Evolutionary conservation across 2,329 filamentous ascomycete species (phyloP).

Genomic region (Simplicillium aogashimaense): DNA sequence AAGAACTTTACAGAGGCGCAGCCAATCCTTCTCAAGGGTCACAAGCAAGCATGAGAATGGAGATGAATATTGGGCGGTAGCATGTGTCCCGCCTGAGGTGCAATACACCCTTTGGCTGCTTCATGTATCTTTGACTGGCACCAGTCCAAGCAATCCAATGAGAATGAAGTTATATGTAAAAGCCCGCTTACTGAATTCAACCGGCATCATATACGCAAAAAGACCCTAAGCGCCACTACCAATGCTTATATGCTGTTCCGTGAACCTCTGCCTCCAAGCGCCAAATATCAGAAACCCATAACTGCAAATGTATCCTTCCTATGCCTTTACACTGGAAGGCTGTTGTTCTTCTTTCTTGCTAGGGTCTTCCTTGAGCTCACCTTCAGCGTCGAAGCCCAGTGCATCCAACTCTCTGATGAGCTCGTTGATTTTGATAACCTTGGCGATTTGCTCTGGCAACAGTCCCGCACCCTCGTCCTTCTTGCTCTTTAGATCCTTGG

Average conservation of each 20-base stretch:
- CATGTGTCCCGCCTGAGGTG: too few relatives aligned
- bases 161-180: too few relatives aligned
- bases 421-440: slow-evolving; percentile 95
- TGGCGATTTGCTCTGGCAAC: slow-evolving; percentile 90
- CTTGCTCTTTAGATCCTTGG: slow-evolving; percentile 80
- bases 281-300: too few relatives aligned
- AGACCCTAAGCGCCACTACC: too few relatives aligned
- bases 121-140: too few relatives aligned
- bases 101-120: too few relatives aligned
- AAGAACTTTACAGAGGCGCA: slow-evolving; percentile 5
- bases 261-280: neutral
- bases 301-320: neutral
- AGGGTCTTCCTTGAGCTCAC: slow-evolving; percentile 38
- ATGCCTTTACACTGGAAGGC: neutral
- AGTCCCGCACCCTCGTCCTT: slow-evolving; percentile 78
- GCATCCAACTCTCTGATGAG: slow-evolving; percentile 78
- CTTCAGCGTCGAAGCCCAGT: slow-evolving; percentile 74
- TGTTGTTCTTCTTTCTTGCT: slow-evolving; percentile 5
- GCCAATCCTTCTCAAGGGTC: slow-evolving; percentile 2
- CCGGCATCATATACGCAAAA: too few relatives aligned
- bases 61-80: too few relatives aligned
- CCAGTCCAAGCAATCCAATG: too few relatives aligned
- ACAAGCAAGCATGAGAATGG: too few relatives aligned
- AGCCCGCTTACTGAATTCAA: too few relatives aligned
- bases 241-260: too few relatives aligned